Percentiles rank a stretch among this genome's conserved stretches.
These are phyloP conservation scores for Spergularia azorica DNA, from an alignment of 179 eudicot species.

Conservation along the genomic window DNA sequence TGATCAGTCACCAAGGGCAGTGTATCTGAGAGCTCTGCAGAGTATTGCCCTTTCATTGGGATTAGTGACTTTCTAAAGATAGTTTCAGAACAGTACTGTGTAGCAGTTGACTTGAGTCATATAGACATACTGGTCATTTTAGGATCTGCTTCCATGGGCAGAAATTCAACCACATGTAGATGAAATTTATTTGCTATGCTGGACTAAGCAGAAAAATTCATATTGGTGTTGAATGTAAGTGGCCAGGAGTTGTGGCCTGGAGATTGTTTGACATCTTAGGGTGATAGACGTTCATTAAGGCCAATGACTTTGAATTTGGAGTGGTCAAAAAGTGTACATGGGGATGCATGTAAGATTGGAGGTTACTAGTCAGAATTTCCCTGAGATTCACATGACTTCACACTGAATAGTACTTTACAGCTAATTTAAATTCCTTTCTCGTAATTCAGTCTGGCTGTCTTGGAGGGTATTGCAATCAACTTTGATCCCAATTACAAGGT, in stretches of 20 bases:
- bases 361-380: too few species aligned
- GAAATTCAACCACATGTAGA: background rate
- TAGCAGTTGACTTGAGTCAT: too few species aligned
- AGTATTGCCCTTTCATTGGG: background rate
- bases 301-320: too few species aligned
- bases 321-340: too few species aligned
- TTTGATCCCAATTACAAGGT: conserved; percentile 85
- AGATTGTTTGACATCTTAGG: background rate
- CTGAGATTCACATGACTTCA: too few species aligned
- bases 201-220: background rate
- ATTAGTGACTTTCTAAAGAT: background rate
- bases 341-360: too few species aligned
- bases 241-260: background rate
- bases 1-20: background rate
- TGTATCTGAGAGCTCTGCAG: background rate
- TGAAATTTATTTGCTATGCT: background rate
- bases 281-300: background rate
- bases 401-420: too few species aligned
- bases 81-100: too few species aligned
- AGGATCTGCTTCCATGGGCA: too few species aligned
- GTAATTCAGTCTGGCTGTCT: conserved; percentile 77
- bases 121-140: too few species aligned
- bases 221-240: background rate
- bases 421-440: background rate
- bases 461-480: conserved; percentile 92